Conservation (phyloP, 1,139 yeast genomes). For the Entelexis paramagnoliae region DNA sequence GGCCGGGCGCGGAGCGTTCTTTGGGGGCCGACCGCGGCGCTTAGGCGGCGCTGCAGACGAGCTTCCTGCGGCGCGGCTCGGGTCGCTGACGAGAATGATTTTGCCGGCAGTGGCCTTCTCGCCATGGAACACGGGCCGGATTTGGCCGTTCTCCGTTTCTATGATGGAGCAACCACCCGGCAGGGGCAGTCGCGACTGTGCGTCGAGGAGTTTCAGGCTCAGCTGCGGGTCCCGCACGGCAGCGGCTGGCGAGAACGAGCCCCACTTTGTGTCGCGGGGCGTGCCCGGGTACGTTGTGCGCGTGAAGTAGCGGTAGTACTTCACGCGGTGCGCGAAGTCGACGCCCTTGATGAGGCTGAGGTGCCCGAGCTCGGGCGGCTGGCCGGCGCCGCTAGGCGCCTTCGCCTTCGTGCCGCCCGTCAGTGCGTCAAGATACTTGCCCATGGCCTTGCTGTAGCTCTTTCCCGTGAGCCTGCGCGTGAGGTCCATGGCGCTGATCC, state of each 20-base stretch:
- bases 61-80: background rate
- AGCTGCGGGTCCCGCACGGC: background rate
- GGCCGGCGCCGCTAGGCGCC: slow-evolving; percentile 20
- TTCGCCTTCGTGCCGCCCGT: slow-evolving; percentile 25
- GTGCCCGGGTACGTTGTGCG: slow-evolving; percentile 20
- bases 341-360: slow-evolving; percentile 49
- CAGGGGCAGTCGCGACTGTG: background rate
- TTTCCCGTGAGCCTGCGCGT: slow-evolving; percentile 44
- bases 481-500: slow-evolving; percentile 50
- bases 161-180: slow-evolving; percentile 13
- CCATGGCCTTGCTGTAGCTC: slow-evolving; percentile 31
- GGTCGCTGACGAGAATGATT: slow-evolving; percentile 11
- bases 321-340: slow-evolving; percentile 63
- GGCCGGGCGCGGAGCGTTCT: slow-evolving; percentile 1
- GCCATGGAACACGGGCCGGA: slow-evolving; percentile 22
- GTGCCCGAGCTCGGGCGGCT: slow-evolving; percentile 29
- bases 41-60: background rate
- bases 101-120: slow-evolving; percentile 15
- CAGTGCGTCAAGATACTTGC: slow-evolving; percentile 41
- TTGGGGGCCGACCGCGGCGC: slow-evolving; percentile 4
- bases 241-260: background rate
- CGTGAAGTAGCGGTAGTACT: slow-evolving; percentile 60
- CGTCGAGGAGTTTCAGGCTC: background rate
- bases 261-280: slow-evolving; percentile 18
- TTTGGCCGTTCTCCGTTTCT: slow-evolving; percentile 3